Evolutionary conservation across 306 rosid species (phyloP).

Genomic region (Begonia fuchsioides): DNA sequence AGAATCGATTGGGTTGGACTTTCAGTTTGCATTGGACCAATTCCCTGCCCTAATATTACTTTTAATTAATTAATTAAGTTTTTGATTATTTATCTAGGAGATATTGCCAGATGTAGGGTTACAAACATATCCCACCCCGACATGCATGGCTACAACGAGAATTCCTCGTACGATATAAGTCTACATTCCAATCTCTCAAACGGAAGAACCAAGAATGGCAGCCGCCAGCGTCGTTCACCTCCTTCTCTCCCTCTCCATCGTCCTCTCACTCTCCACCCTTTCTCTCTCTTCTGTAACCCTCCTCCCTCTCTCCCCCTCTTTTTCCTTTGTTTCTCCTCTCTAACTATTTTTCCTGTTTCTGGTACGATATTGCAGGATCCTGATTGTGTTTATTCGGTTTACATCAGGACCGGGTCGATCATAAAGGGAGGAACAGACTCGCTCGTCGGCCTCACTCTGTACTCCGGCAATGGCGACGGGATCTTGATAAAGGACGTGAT

Average conservation of each 20-base stretch:
- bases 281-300: slow-evolving; percentile 20
- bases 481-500: slow-evolving; percentile 28
- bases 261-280: slow-evolving; percentile 17
- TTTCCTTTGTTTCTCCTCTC: background rate
- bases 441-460: slow-evolving; percentile 25
- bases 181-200: too few species aligned
- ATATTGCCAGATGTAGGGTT: too few species aligned
- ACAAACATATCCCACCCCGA: too few species aligned
- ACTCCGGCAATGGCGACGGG: slow-evolving; percentile 37
- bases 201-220: slow-evolving; percentile 14
- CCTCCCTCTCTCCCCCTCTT: background rate
- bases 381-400: slow-evolving; percentile 58
- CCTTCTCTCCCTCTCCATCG: slow-evolving; percentile 8
- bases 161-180: too few species aligned
- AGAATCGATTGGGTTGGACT: too few species aligned
- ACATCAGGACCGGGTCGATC: slow-evolving; percentile 52
- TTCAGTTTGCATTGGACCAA: too few species aligned
- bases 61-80: too few species aligned
- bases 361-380: slow-evolving; percentile 29
- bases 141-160: too few species aligned
- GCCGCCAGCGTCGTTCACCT: background rate
- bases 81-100: too few species aligned
- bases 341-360: background rate
- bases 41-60: too few species aligned
- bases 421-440: slow-evolving; percentile 76